These are phyloP conservation scores for Tulasnella sp. DNA, from an alignment of 768 basidiomycete species.

Conservation along the genomic window DNA sequence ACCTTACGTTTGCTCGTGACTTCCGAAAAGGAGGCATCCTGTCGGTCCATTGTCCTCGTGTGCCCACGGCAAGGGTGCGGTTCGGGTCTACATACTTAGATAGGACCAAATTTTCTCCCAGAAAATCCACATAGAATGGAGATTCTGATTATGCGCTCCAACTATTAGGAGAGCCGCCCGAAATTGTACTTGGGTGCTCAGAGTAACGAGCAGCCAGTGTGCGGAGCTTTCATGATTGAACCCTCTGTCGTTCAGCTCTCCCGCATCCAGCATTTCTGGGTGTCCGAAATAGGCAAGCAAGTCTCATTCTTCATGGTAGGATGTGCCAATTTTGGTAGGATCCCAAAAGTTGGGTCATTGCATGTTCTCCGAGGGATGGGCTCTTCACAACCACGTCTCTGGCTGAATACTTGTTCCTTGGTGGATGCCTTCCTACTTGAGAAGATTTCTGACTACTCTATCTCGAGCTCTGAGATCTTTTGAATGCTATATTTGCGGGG, in stretches of 20 bases:
- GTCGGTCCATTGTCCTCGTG: no score
- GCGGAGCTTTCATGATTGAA: neutral
- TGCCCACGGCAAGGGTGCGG: no score
- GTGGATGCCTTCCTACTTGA: neutral
- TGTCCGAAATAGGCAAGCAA: no score
- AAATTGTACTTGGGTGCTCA: no score
- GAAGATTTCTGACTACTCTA: neutral
- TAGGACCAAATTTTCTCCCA: neutral
- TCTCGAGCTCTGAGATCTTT: neutral
- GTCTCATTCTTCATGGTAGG: no score
- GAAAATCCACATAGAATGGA: neutral
- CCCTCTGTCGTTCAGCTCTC: neutral
- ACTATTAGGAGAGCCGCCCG: no score
- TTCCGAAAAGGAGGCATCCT: neutral
- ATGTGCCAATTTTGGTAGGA: neutral
- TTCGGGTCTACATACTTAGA: neutral
- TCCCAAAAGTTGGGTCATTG: neutral
- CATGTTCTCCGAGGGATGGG: neutral
- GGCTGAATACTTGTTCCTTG: neutral
- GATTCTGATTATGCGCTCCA: no score
- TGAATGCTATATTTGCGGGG: neutral
- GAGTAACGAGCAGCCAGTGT: no score
- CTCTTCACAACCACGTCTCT: neutral
- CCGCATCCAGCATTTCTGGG: neutral
- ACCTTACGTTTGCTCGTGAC: neutral